Evolutionary conservation across 768 basidiomycete species (phyloP).

Genomic region (Tylopilus plumbeoviolaceoides): DNA sequence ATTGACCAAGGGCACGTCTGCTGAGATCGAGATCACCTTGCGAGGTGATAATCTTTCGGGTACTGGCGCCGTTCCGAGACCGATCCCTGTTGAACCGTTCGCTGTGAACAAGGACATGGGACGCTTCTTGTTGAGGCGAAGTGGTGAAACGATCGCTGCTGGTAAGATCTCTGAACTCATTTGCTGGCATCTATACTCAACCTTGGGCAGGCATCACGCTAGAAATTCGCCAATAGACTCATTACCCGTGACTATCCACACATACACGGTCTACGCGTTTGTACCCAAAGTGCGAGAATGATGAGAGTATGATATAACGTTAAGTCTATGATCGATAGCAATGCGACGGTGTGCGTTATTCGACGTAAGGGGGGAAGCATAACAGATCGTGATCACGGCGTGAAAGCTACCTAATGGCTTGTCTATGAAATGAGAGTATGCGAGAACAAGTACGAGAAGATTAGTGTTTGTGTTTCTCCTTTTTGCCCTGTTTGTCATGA

Average conservation of each 20-base stretch:
- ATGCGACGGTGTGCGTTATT: slow-evolving; percentile 7
- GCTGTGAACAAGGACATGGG: slow-evolving; percentile 94
- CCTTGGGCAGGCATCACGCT: slow-evolving; percentile 41
- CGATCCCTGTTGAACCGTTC: slow-evolving; percentile 87
- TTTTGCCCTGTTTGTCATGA: slow-evolving; percentile 37
- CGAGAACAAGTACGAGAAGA: background rate
- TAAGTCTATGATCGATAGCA: slow-evolving; percentile 14
- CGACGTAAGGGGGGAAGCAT: slow-evolving; percentile 16
- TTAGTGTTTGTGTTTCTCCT: slow-evolving; percentile 29
- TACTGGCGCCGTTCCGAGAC: slow-evolving; percentile 39
- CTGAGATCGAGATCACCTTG: slow-evolving; percentile 79
- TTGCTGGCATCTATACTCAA: background rate
- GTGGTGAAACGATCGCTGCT: slow-evolving; percentile 92
- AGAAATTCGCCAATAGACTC: slow-evolving; percentile 29
- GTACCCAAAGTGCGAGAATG: background rate
- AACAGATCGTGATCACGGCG: slow-evolving; percentile 11
- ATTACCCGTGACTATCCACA: background rate
- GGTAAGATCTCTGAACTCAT: slow-evolving; percentile 41
- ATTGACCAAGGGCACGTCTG: slow-evolving; percentile 78
- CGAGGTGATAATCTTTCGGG: slow-evolving; percentile 54
- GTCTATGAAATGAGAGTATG: no score
- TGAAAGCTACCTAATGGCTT: background rate
- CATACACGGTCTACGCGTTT: slow-evolving; percentile 20
- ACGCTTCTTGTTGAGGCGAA: slow-evolving; percentile 76
- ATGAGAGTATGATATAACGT: slow-evolving; percentile 21